Evolutionary conservation across 2,329 filamentous ascomycete species (phyloP), one percentile per base, ranked within the genome.

Genomic region (Xylariaceae sp.): DNA sequence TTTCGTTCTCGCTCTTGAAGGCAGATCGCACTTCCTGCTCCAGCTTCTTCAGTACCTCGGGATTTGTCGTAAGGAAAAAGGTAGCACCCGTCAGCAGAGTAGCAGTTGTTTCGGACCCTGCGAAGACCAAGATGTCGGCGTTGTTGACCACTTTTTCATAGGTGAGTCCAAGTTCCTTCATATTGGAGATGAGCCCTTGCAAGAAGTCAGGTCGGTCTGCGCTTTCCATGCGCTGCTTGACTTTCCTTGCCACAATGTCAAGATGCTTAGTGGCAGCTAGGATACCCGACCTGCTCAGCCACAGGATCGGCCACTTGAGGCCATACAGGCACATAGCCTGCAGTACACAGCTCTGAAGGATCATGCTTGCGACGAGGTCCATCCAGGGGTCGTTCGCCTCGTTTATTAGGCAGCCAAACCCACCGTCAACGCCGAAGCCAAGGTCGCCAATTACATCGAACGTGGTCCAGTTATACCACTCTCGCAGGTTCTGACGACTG

Each of bases 51-150:
- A 71, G 57, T 11, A 60, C 61, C 0, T 67, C 55, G 0, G 69
- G 65, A 19, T 67, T 50, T 9, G 47, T 57, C 27, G 74, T 61
- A 0, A 80, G 64, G 0, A 73, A 65, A 50, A 70, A 78, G 1
- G 60, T 6, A 7, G 54, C 40, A 6, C 57, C 57, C 11, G 34
- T 12, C 1, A 56, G 34, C 1, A 56, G 39, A 2, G 51, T 59
- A 4, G 57, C 57, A 0, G 54, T 56, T 3, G 57, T 59, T 29
- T 56, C 54, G 5, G 53, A 56, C 19, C 57, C 57, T 3, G 57
- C 57, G 1, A 54, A 8, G 9, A 50, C 40, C 29, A 56, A 19
- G 7, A 54, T 11, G 4, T 43, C 27, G 1, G 57, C 47, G 42
- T 56, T 59, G 11, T 11, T 53, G 12, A 30, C 26, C 6, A 53